phyloP scores from a whole-genome alignment of 2,329 filamentous ascomycete genomes.

The Lachnellula cervina region DNA sequence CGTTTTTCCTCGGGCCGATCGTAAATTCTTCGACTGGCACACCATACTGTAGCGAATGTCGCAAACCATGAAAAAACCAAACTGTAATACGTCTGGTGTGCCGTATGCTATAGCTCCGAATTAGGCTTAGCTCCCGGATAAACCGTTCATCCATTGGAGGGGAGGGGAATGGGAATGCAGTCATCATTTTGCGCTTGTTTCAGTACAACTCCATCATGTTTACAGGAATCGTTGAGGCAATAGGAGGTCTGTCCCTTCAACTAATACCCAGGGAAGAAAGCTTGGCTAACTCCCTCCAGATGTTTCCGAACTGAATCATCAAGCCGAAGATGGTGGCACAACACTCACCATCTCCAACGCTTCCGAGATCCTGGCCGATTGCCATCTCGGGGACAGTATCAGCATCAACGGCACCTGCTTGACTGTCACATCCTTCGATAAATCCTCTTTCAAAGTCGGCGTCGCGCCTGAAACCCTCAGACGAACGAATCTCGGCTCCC shows the following conservation, averaged over 20 bases:
- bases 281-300: conserved; percentile 46
- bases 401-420: conserved; percentile 93
- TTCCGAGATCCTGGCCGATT: conserved; percentile 71
- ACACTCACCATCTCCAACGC: conserved; percentile 79
- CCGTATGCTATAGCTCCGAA: no score
- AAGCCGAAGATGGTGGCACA: conserved; percentile 81
- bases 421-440: conserved; percentile 72
- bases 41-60: no score
- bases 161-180: neutral
- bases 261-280: conserved; percentile 2
- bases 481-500: conserved; percentile 83
- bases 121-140: neutral
- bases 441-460: conserved; percentile 74
- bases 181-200: neutral
- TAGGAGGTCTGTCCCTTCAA: conserved; percentile 65
- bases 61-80: no score
- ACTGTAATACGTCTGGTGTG: no score
- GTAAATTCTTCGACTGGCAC: no score
- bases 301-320: conserved; percentile 73
- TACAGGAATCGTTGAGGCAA: conserved; percentile 86
- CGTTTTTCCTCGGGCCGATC: no score
- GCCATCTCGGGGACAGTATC: conserved; percentile 87
- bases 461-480: conserved; percentile 94
- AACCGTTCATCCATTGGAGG: neutral
- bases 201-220: conserved; percentile 61